Evolutionary conservation across 495 filamentous ascomycete species (phyloP), one percentile per base, ranked within the genome.

Genomic region (Tuber indicum): DNA sequence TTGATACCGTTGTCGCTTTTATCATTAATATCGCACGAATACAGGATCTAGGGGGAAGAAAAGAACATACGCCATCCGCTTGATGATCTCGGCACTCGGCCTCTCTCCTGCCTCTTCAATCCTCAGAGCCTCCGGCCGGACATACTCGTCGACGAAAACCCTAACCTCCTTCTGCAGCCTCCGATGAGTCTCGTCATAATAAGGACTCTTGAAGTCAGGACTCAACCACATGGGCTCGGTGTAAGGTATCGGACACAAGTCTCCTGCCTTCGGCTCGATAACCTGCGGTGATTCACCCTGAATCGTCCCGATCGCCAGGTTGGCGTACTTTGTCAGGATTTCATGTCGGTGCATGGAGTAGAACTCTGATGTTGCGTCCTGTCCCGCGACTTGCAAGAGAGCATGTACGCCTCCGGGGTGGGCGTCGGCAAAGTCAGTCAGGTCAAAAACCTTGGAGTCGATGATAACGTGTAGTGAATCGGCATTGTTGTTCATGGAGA

Each of bases 401-500:
- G 98, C 96, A 88, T 99, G 96, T 86, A 97, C 94, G 86, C 96
- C 96, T 79, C 94, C 94, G 32, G 94, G 94, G 82, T 98, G 94
- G 75, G 94, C 94, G 86, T 94, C 93, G 75, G 95, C 86, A 85
- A 98, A 97, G 75, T 96, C 94, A 69, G 92, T 92, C 70, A 96
- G 91, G 85, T 98, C 94, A 87, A 97, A 98, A 80, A 95, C 93
- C 79, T 92, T 92, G 76, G 91, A 90, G 86, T 98, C 94, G 81
- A 98, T 90, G 82, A 98, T 91, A 81, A 94, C 90, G 90, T 92
- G 93, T 75, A 90, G 89, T 21, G 91, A 91, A 82, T 97, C 92
- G 76, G 91, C 90, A 78, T 89, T 92, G 86, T 92, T 94, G 87
- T 98, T 92, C 85, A 90, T 88, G 72, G 91, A 90, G 82, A 97